A percentile compares a stretch with the other conserved stretches of the same genome.
Conservation (phyloP, 257 asterid genomes). For the Solanum corneliomulleri region DNA sequence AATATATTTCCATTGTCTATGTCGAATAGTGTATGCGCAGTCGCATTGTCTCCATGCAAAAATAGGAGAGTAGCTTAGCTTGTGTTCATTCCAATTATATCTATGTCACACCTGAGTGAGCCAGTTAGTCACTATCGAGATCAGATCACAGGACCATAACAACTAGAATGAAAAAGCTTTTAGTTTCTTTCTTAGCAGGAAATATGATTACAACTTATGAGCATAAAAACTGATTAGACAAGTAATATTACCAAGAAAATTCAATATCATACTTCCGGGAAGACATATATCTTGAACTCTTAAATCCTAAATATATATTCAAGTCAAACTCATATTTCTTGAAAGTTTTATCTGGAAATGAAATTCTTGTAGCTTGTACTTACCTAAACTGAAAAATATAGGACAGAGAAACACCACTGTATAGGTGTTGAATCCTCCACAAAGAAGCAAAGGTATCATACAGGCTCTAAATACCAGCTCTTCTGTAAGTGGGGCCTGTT, state of each 20-base stretch:
- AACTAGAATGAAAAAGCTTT: not conserved
- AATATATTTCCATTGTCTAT: not conserved
- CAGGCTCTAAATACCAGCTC: constrained; percentile 97
- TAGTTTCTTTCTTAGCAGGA: not conserved
- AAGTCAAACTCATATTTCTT: not conserved
- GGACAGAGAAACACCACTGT: constrained; percentile 70
- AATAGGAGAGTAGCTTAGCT: not conserved
- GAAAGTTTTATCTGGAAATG: not conserved
- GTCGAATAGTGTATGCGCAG: not conserved
- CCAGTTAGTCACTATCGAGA: not conserved
- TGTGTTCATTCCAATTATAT: not conserved
- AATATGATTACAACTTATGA: not conserved
- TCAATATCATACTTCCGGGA: not conserved
- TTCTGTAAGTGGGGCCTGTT: constrained; percentile 91
- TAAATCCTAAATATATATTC: not conserved
- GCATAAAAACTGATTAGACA: not conserved
- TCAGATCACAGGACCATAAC: not conserved
- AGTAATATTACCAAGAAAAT: not conserved
- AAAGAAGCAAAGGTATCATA: constrained; percentile 84
- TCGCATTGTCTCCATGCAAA: not conserved
- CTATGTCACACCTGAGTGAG: not conserved
- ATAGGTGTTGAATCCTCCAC: constrained; percentile 73
- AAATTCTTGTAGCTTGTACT: not conserved
- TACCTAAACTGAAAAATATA: constrained; percentile 86
- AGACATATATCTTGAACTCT: not conserved